Base-by-base conservation (phyloP, 1,284 basidiomycete genomes). In the Omphalotus olearius region DNA sequence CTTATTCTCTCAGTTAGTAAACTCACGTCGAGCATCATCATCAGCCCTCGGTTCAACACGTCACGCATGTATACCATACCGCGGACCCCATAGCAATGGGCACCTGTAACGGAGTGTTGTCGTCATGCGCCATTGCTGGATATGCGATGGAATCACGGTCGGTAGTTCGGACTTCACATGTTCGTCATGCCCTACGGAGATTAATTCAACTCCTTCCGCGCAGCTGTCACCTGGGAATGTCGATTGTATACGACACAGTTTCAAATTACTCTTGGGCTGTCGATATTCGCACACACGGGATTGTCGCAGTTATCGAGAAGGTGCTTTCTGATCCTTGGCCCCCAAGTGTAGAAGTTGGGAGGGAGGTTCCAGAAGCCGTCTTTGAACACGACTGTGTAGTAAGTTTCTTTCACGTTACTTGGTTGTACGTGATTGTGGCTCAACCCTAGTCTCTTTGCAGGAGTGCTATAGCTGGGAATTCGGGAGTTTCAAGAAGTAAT, bases 201-300 rank as follows among this genome's bases (percentile, higher is more conserved):
- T 7, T 33, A 18, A 37, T 26, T 44, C 26, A n/a, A 40, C n/a
- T 42, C 41, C 6, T 13, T 23, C 26, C 13, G 14, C 55, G 11
- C 51, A 83, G 81, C 50, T 97, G 93, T 64, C 93, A 95, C 63
- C 76, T 88, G 4, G 94, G 93, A 11, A 77, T 80, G 66, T 83
- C 85, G 1, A 89, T 97, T 56, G 67, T 96, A 25, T 98, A 96
- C 69, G 93, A 98, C 64, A 95, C 93, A 0, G 91, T 95, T 37
- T 83, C 83, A 3, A 83, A 91, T 59, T 75, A 88, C 23, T 85
- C 86, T 6, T 98, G 94, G 94, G 61, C 80, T 0, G 87, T 89
- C 18, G 85, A 93, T 62, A 70, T 96, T 41, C 82, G 91, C 20
- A 88, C 78, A 16, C 94, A 98, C 62, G 78, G 85, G 10, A 95